Evolutionary conservation across 2,329 filamentous ascomycete species (phyloP).

Genomic region (Lasiodiplodia hormozganensis): DNA sequence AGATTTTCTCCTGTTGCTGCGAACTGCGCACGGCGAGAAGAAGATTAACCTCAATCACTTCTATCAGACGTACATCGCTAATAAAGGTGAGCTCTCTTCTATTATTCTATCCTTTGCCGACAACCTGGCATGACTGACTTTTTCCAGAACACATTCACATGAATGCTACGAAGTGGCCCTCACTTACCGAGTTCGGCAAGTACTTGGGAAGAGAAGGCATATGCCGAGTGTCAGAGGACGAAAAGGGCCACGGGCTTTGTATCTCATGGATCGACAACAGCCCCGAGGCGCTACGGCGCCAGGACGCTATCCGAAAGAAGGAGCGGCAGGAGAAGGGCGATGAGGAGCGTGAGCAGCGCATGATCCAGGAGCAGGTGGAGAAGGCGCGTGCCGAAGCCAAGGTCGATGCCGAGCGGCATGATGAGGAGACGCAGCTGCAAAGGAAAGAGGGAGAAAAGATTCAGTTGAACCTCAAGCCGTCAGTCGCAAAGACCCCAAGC

Average conservation of each 20-base stretch:
- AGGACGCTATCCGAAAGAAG: conserved; percentile 81
- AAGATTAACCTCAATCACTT: conserved; percentile 88
- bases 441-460: conserved; percentile 48
- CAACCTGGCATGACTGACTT: not conserved
- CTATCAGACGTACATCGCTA: conserved; percentile 91
- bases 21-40: conserved; percentile 90
- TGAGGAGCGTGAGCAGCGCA: conserved; percentile 83
- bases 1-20: conserved; percentile 79
- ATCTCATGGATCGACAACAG: conserved; percentile 92
- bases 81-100: conserved; percentile 37
- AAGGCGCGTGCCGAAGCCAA: conserved; percentile 47
- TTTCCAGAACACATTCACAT: conserved; percentile 75
- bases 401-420: conserved; percentile 52
- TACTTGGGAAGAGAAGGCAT: conserved; percentile 84
- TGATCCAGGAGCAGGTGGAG: conserved; percentile 84
- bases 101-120: not conserved
- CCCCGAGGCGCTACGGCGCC: conserved; percentile 79
- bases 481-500: conserved; percentile 29
- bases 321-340: conserved; percentile 90
- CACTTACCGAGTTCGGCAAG: conserved; percentile 88
- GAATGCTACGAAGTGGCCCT: conserved; percentile 90
- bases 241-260: conserved; percentile 77
- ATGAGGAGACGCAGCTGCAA: conserved; percentile 54
- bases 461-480: conserved; percentile 44
- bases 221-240: conserved; percentile 83